Base-by-base conservation (phyloP, 768 basidiomycete species). In the Suillus occidentalis region DNA sequence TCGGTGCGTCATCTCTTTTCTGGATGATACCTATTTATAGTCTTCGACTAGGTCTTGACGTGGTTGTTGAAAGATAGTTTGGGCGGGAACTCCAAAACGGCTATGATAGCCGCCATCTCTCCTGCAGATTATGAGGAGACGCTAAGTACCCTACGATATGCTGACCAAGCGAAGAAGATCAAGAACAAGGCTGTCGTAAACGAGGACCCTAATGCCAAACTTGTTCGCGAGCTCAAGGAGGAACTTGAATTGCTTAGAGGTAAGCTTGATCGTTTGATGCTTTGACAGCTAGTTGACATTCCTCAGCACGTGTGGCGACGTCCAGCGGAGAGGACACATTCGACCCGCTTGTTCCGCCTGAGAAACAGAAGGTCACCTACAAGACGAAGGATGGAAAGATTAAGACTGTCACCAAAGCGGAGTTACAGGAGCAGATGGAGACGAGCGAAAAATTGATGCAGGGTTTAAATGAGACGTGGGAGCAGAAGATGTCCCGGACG, bases 101-200 rank as follows among this genome's bases (percentile, higher is more conserved):
- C 97, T 6, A 99, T 99, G 97, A 98, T 99, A 69, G 97, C 97
- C 60, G 97, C 97, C 45, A 99, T 99, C 67, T 89, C 95, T 53
- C 96, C 95, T n/a, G 96, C 95, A 55, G 95, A 98, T 79, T 98
- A 98, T 73, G 97, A 99, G 69, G 97, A 99, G 77, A 98, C 97
- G 18, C 81, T 99, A 66, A 94, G 94, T 78, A 99, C 97, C 2
- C 82, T 99, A 65, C 91, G 97, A 6, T 99, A 99, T 78, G 97
- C 97, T 70, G 95, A 97, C 83, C 94, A 94, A 76, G 96, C 97
- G 40, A 99, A 99, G 90, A 97, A 97, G 89, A 99, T 99, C 80
- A 98, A 96, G 89, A 99, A 98, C 79, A 97, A 98, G 82, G 97
- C 97, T 18, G 88, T 99, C 65, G 93, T 99, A 69, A 99, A 99